These are phyloP conservation scores for Colletotrichum eremochloae DNA, from an alignment of 2,329 filamentous ascomycete species.

Conservation along the genomic window DNA sequence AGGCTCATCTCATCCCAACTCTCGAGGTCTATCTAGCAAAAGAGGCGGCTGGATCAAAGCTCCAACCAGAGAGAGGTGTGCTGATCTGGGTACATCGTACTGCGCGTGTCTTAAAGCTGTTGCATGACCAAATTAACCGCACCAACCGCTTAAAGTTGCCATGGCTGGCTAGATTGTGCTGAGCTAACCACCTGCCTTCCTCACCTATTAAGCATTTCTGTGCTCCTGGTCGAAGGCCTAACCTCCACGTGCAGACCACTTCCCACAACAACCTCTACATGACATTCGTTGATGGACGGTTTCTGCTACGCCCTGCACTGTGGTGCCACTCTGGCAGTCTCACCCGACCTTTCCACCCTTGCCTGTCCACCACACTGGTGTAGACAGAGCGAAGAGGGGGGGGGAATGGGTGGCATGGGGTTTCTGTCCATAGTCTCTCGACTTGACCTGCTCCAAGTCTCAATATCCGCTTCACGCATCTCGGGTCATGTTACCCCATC, in stretches of 20 bases:
- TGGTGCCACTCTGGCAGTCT: conserved; percentile 19
- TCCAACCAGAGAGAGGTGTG: conserved; percentile 25
- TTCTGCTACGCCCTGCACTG: no score
- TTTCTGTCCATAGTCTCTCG: conserved; percentile 15
- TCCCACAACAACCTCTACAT: background rate
- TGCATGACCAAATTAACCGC: conserved; percentile 43
- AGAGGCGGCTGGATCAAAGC: conserved; percentile 15
- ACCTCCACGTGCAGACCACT: background rate
- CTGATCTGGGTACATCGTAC: conserved; percentile 10
- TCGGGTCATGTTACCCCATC: conserved; percentile 5
- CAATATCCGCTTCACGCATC: conserved; percentile 1
- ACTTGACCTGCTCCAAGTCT: conserved; percentile 9
- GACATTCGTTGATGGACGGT: no score
- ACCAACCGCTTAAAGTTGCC: conserved; percentile 41
- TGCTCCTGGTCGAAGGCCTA: background rate
- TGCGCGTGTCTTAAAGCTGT: conserved; percentile 31
- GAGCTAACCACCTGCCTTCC: no score
- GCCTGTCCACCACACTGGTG: background rate
- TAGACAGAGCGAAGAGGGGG: background rate
- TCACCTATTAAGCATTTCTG: background rate
- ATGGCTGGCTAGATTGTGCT: background rate
- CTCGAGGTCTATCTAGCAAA: background rate
- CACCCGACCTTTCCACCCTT: conserved; percentile 1
- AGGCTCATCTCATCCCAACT: conserved; percentile 1
- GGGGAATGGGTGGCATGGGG: no score